Percentiles rank a stretch among this genome's conserved stretches.
These are phyloP conservation scores for Narthecium ossifragum DNA, from an alignment of 106 monocot species.

Conservation along the genomic window DNA sequence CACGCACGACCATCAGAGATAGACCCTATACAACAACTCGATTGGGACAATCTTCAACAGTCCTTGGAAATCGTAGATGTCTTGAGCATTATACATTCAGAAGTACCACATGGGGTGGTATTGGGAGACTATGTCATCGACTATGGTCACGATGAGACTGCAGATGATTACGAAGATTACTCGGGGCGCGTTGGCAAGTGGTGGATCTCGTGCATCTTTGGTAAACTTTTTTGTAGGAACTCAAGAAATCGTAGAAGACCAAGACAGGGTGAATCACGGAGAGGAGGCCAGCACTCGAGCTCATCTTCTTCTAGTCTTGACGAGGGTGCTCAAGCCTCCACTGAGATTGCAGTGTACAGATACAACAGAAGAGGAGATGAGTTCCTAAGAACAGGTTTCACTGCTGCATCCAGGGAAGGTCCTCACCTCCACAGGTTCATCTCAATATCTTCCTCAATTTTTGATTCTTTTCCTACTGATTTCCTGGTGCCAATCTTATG, in stretches of 20 bases:
- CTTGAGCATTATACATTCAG: conserved; percentile 59
- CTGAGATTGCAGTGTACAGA: conserved; percentile 28
- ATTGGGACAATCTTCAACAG: conserved; percentile 78
- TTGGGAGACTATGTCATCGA: conserved; percentile 85
- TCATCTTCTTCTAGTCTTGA: conserved; percentile 20
- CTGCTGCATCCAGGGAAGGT: conserved; percentile 7
- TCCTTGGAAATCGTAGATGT: conserved; percentile 66
- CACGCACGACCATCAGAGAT: conserved; percentile 60
- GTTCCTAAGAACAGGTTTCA: conserved; percentile 13
- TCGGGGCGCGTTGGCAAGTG: conserved; percentile 24
- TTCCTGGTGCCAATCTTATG: neutral
- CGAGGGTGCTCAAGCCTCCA: conserved; percentile 19
- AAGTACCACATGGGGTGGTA: conserved; percentile 68
- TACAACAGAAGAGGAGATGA: conserved; percentile 35
- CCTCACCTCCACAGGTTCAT: conserved; percentile 21
- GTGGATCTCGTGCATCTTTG: conserved; percentile 53
- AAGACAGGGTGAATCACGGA: conserved; percentile 12
- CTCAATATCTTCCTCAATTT: neutral
- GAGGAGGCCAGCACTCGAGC: conserved; percentile 12
- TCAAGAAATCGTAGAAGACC: conserved; percentile 38
- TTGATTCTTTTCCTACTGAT: neutral
- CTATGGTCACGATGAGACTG: conserved; percentile 45
- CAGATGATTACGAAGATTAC: conserved; percentile 47
- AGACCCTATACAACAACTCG: conserved; percentile 46
- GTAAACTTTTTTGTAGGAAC: conserved; percentile 32